Percentiles rank a stretch among this genome's conserved stretches.
Evolutionary conservation across 2,329 filamentous ascomycete species (phyloP).

Genomic region (Diaporthe amygdali): DNA sequence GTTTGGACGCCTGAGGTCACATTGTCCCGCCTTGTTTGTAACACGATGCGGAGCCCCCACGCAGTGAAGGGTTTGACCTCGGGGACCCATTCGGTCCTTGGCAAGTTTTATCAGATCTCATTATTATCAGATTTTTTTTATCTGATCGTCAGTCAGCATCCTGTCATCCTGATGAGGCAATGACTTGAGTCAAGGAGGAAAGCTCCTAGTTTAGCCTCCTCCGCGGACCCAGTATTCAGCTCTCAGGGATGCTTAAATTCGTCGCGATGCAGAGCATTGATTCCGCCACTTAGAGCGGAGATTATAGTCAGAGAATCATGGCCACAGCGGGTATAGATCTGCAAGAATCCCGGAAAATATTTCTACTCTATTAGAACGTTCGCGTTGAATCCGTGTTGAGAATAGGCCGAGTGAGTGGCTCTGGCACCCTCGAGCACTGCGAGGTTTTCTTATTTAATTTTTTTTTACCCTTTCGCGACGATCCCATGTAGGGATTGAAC

Average conservation of each 20-base stretch:
- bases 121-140: constrained; percentile 13
- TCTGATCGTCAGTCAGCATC: constrained; percentile 10
- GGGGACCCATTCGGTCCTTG: constrained; percentile 9
- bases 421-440: not conserved
- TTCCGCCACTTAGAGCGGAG: not conserved
- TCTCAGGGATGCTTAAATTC: not conserved
- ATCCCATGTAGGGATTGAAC: not conserved
- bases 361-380: not conserved
- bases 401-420: not conserved
- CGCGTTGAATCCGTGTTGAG: not conserved
- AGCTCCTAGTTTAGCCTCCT: not conserved
- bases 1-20: not conserved
- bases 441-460: not conserved
- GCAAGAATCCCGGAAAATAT: not conserved
- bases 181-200: constrained; percentile 11
- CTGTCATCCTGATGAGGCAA: not conserved
- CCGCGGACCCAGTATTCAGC: not conserved
- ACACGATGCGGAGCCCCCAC: constrained; percentile 2
- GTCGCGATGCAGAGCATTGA: not conserved
- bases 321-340: not conserved
- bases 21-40: not conserved
- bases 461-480: not conserved
- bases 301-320: not conserved
- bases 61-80: not conserved
- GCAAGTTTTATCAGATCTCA: constrained; percentile 5